Evolutionary conservation across 2,329 filamentous ascomycete genomes (phyloP), one percentile per base, ranked within the genome.

Genomic region (Capronia epimyces): DNA sequence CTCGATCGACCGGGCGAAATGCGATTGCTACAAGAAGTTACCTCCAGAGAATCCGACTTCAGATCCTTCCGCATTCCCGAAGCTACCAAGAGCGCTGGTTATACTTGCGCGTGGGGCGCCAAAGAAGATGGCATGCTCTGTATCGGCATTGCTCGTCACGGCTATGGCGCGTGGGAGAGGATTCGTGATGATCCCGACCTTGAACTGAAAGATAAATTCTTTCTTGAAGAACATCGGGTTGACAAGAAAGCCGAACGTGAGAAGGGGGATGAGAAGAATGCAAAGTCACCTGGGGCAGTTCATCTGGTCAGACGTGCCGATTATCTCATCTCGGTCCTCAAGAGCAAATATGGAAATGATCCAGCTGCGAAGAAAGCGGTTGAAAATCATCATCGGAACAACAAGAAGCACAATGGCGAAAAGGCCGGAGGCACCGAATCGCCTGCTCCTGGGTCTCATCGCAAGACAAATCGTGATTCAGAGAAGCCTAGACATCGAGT

Each of bases 101-200:
- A 97, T 69, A 87, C 84, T 39, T 96, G 89, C 64, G 76, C 87
- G 21, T 98, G 93, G 93, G 89, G 90, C 45, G 83, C 89, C 1
- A 84, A 86, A 55, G 93, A 98, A 69, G 93, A 98, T 66, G 93
- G 89, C 45, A 98, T 98, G 93, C 82, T 98, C 42, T 86, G 94
- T 49, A 81, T 97, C 34, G 93, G 93, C 53, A 95, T 98, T 58
- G 84, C 89, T 60, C 83, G 86, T 49, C 91, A 98, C 65, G 93
- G 93, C 1, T 97, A 95, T 64, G 94, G 94, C 50, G 90, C 91
- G 2, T 98, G 93, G 93, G 80, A 85, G 1, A 86, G 90, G 61
- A 97, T 98, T 62, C 84, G 93, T 5, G 93, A 98, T 61, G 93
- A 98, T 64, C 72, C 81, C 1, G 89, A 96, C 25, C 80, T 98